Conservation (phyloP, 192 early-diverging fungal genomes). For the Coemansia sp. region DNA sequence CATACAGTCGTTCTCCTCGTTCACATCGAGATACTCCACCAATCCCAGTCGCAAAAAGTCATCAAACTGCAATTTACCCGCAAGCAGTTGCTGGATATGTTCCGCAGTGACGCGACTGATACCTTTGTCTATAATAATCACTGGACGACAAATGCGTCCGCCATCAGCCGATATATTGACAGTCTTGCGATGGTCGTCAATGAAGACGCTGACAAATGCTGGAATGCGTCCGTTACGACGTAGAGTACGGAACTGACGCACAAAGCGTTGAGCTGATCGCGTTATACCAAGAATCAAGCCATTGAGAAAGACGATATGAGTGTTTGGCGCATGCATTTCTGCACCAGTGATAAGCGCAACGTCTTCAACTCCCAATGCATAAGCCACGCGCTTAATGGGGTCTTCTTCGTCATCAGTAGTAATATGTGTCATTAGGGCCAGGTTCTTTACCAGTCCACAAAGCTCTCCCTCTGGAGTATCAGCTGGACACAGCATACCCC, state of each 20-base stretch:
- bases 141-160: conserved; percentile 93
- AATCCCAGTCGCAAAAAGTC: conserved; percentile 88
- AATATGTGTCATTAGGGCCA: conserved; percentile 98
- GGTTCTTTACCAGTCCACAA: conserved; percentile 95
- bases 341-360: conserved; percentile 81
- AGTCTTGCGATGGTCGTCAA: conserved; percentile 76
- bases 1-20: conserved; percentile 96
- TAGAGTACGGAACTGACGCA: conserved; percentile 79
- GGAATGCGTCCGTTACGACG: conserved; percentile 86
- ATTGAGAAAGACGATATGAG: conserved; percentile 91
- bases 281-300: conserved; percentile 91
- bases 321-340: conserved; percentile 77
- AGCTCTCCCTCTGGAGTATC: conserved; percentile 99
- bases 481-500: conserved; percentile 95
- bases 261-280: conserved; percentile 79
- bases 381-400: conserved; percentile 73
- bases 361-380: conserved; percentile 91
- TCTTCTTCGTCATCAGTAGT: conserved; percentile 90
- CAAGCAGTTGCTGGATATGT: conserved; percentile 64
- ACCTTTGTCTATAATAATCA: conserved; percentile 91
- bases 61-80: conserved; percentile 71
- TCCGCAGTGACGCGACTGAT: conserved; percentile 62
- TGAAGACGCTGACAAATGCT: conserved; percentile 87
- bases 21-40: conserved; percentile 95
- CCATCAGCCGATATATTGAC: conserved; percentile 92